Evolutionary conservation across 2,329 filamentous ascomycete genomes (phyloP).

Genomic region (Aureobasidium sp.): DNA sequence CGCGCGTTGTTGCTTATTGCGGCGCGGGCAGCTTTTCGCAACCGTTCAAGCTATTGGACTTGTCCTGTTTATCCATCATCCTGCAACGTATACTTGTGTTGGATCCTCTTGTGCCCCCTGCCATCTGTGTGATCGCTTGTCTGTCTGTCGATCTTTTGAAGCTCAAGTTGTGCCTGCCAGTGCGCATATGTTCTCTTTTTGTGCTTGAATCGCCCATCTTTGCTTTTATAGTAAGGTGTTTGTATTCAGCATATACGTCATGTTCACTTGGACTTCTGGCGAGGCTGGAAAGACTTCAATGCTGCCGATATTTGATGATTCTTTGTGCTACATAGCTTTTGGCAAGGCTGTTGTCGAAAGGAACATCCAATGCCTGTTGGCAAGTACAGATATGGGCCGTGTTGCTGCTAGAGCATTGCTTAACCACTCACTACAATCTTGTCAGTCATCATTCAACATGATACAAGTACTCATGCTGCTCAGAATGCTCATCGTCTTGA

Average conservation of each 20-base stretch:
- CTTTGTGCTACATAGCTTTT: not conserved
- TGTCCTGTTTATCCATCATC: not conserved
- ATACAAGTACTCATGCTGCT: not conserved
- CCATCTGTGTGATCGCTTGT: not conserved
- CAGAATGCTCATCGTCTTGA: not conserved
- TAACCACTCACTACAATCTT: not conserved
- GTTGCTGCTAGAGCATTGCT: not conserved
- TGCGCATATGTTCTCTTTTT: not conserved
- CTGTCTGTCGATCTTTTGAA: not conserved
- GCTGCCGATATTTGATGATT: not conserved
- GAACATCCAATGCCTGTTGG: not conserved
- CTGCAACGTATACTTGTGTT: not conserved
- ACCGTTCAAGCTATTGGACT: slow-evolving; percentile 12
- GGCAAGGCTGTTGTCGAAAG: not conserved
- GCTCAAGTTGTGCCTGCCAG: not conserved
- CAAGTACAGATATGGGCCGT: not conserved
- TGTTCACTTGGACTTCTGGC: not conserved
- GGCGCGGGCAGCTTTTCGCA: not conserved
- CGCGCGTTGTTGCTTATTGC: slow-evolving; percentile 9
- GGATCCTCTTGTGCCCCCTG: not conserved
- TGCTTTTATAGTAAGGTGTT: not conserved
- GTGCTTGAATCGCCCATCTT: not conserved
- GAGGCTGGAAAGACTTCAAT: not conserved
- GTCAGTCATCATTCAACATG: not conserved
- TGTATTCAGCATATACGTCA: not conserved